Evolutionary conservation across 1,139 yeast genomes (phyloP), one percentile per base, ranked within the genome.

Genomic region (Scheffersomyces illinoinensis): DNA sequence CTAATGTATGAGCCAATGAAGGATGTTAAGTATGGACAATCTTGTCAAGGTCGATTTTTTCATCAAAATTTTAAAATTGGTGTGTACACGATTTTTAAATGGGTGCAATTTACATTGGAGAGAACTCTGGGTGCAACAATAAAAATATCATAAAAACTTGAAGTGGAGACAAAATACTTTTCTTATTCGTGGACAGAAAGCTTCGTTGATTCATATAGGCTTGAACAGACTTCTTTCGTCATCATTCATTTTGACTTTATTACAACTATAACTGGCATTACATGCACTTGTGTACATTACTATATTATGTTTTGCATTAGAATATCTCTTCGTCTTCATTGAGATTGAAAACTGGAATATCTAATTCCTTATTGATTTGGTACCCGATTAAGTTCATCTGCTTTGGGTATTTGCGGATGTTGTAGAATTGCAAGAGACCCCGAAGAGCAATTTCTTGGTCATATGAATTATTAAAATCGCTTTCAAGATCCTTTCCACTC

Each of bases 361-460:
- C 71, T 18, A 54, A 55, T 5, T 71, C 72, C 17, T 63, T 59
- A 18, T 67, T 60, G 1, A 80, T 70, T 54, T 77, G 76, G 66
- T 86, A 88, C 0, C 93, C 93, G 58, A 89, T 71, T 56, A 73
- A 71, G 33, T 72, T 77, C 88, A 88, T 85, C 33, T 82, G 76
- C 5, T 68, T 65, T 12, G 83, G 80, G 63, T 89, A 90, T 55
- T 80, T 80, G 46, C 87, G 73, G 61, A 85, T 79, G 68, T 93
- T 90, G 76, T 92, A 93, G 66, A 88, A 91, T 71, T 90, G 96
- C 17, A 91, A 73, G 58, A 95, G 75, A 0, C 95, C 93, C 57
- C 98, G 76, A 50, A 95, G 73, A 0, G 97, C 95, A 55, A 89
- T 84, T 68, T 95, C 98, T 69, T 93, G 97, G 39, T 93, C 93